Conservation (phyloP, 1,139 yeast species). For the Pichia sp. region DNA sequence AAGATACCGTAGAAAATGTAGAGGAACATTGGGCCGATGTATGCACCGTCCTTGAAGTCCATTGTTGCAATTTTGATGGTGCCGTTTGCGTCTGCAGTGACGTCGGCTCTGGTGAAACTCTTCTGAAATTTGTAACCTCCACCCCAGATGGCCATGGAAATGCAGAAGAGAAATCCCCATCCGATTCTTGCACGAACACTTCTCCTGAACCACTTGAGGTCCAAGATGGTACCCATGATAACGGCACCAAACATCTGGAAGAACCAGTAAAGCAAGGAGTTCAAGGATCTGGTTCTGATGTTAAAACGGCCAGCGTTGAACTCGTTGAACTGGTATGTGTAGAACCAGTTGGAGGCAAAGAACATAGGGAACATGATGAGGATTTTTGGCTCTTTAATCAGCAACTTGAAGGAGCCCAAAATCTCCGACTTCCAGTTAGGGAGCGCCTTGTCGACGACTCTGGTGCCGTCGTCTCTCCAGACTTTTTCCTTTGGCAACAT, state of each 20-base stretch:
- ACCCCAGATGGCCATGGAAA: constrained; percentile 55
- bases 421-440: constrained; percentile 49
- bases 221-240: constrained; percentile 46
- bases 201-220: constrained; percentile 41
- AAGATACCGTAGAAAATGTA: constrained; percentile 57
- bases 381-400: constrained; percentile 46
- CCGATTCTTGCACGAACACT: constrained; percentile 45
- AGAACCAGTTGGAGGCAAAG: constrained; percentile 61
- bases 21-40: constrained; percentile 57
- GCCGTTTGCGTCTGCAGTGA: constrained; percentile 4
- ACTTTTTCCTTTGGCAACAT: constrained; percentile 51
- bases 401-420: constrained; percentile 37
- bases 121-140: constrained; percentile 54
- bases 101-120: constrained; percentile 12
- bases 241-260: constrained; percentile 58
- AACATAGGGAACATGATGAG: constrained; percentile 49
- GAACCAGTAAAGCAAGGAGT: constrained; percentile 57
- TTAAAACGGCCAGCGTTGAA: constrained; percentile 54
- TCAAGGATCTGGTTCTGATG: constrained; percentile 56
- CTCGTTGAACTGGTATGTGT: constrained; percentile 59
- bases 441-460: constrained; percentile 42
- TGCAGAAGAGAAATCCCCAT: constrained; percentile 40
- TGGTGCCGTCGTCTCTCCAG: constrained; percentile 49
- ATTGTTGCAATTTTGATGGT: constrained; percentile 27
- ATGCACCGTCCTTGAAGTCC: constrained; percentile 44